Conservation (phyloP, 208 protist species). For the Leishmania aethiopica region DNA sequence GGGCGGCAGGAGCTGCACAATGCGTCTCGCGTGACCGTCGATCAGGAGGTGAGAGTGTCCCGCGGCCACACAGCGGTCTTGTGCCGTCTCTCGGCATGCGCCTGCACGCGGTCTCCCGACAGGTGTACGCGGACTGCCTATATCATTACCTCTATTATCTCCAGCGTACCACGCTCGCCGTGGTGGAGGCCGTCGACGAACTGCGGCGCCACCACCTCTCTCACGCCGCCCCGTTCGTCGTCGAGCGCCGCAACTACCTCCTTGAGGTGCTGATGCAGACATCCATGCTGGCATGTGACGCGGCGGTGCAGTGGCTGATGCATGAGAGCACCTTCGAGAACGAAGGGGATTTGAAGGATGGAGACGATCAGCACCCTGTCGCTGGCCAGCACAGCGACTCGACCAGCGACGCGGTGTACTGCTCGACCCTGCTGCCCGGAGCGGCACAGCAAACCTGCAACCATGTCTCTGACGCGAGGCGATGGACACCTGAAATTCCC, state of each 20-base stretch:
- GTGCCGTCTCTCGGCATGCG: not conserved
- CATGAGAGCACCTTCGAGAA: not conserved
- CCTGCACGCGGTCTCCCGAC: constrained; percentile 7
- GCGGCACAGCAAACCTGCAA: not conserved
- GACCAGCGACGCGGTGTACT: not conserved
- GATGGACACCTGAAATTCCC: not conserved
- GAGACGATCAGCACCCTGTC: not conserved
- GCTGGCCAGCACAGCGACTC: not conserved
- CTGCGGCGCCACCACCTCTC: constrained; percentile 29
- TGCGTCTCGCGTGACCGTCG: not conserved
- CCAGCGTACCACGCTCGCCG: constrained; percentile 39
- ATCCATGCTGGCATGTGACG: constrained; percentile 26
- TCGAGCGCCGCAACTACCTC: constrained; percentile 49
- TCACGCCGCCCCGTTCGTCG: constrained; percentile 35
- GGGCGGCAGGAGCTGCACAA: not conserved
- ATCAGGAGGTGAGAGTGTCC: not conserved
- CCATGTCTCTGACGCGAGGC: not conserved
- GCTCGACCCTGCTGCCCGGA: not conserved
- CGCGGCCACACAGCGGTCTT: not conserved
- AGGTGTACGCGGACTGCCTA: constrained; percentile 36
- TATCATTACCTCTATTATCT: constrained; percentile 43
- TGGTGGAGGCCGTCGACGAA: constrained; percentile 33
- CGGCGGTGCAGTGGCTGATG: constrained; percentile 25
- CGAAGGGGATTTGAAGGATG: not conserved
- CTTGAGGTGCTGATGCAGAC: constrained; percentile 45